Conservation (phyloP, 352 stramenopile species). For the Phytophthora hybrid region DNA sequence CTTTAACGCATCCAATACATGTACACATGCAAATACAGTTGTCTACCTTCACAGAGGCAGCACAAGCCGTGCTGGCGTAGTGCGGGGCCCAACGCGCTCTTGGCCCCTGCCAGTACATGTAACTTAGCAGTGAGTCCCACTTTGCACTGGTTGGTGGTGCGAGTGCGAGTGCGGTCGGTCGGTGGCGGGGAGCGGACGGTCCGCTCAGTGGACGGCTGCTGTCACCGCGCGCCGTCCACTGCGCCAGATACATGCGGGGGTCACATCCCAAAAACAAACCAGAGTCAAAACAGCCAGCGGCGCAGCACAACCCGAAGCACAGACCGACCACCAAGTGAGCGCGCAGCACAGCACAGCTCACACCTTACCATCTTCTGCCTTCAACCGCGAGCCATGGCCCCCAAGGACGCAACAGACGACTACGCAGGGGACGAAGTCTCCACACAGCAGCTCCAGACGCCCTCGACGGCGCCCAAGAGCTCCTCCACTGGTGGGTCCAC, state of each 20-base stretch:
- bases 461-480: no score
- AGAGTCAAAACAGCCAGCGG: constrained; percentile 39
- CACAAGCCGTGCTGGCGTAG: not conserved
- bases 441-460: constrained; percentile 19
- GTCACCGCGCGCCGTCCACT: constrained; percentile 17
- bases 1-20: no score
- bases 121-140: not conserved
- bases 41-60: not conserved
- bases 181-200: constrained; percentile 21
- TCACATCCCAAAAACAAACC: constrained; percentile 40
- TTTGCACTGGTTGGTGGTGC: constrained; percentile 19
- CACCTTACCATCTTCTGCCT: constrained; percentile 8
- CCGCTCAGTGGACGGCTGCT: constrained; percentile 7
- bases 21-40: no score
- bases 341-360: not conserved
- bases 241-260: constrained; percentile 26
- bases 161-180: not conserved
- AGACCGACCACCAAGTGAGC: constrained; percentile 5
- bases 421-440: constrained; percentile 13
- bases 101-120: not conserved
- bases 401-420: constrained; percentile 47
- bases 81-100: not conserved
- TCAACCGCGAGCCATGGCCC: constrained; percentile 41
- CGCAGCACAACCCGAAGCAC: constrained; percentile 24
- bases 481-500: not conserved